phyloP scores from a whole-genome alignment of 2,329 filamentous ascomycete species.

The Penicillium sp. region DNA sequence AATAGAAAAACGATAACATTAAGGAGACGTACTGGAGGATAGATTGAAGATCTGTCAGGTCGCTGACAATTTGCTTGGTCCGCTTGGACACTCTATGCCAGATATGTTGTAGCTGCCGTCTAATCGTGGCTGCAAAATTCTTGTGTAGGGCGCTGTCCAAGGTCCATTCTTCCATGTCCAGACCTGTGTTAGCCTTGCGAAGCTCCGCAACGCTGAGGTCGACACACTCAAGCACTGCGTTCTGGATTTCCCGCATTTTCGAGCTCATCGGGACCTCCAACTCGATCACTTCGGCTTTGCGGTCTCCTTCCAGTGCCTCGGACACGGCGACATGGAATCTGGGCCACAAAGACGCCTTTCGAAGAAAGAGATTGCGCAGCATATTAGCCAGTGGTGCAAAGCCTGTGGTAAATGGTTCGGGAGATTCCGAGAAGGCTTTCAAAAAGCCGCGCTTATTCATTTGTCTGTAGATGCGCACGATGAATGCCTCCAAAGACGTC shows the following conservation, averaged over 20 bases:
- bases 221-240: conserved; percentile 91
- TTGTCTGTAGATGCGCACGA: conserved; percentile 88
- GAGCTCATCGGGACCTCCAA: conserved; percentile 95
- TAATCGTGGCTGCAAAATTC: conserved; percentile 86
- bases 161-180: conserved; percentile 98
- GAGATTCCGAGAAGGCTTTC: conserved; percentile 93
- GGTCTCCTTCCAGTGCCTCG: conserved; percentile 82
- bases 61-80: conserved; percentile 90
- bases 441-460: conserved; percentile 92
- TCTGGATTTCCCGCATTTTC: conserved; percentile 89
- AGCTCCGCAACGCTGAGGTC: conserved; percentile 92
- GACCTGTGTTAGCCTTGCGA: conserved; percentile 82
- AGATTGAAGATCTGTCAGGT: conserved; percentile 77
- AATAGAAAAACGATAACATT: not conserved
- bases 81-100: conserved; percentile 97
- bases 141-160: conserved; percentile 88
- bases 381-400: conserved; percentile 86
- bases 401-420: conserved; percentile 83
- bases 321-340: conserved; percentile 91
- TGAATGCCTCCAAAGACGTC: conserved; percentile 91
- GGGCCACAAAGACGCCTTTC: conserved; percentile 87
- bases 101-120: conserved; percentile 88
- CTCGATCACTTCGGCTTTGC: conserved; percentile 95
- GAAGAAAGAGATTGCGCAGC: conserved; percentile 88
- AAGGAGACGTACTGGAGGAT: conserved; percentile 65